Base-by-base conservation (phyloP, 306 rosid genomes). In the Cucumis sativus region DNA sequence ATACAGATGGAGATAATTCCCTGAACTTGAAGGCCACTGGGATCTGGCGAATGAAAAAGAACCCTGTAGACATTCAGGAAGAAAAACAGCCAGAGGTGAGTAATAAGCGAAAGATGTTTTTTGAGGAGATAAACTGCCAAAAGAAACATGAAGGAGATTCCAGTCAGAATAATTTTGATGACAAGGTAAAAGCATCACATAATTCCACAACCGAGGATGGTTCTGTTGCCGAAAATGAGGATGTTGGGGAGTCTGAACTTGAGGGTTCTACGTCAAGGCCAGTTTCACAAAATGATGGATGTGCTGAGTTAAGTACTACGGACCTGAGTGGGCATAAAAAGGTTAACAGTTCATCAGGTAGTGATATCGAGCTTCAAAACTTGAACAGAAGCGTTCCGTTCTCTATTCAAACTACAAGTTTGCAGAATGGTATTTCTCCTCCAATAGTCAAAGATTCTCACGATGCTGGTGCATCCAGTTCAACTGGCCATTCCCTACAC, bases 181-280 rank as follows among this genome's bases (percentile, higher is more conserved):
- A 70, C 20, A 70, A 70, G 39, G 55, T 25, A 43, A 68, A 68
- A 68, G 21, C 59, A 70, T 47, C 75, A 1, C 40, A 2, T 23
- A 45, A 13, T 70, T 47, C 75, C 59, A 23, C 75, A 23, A 21
- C 56, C 4, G 75, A 70, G 10, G 75, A 45, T 47, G 75, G 75
- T 23, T 70, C 75, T 47, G 58, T 39, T 23, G 76, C 76, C 15
- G 76, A 71, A 71, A 47, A 23, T 47, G 76, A 71, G 59, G 76
- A 47, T 16, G 75, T 70, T 3, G 75, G 75, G 25, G 75, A 70
- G 59, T 70, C 75, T 47, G 75, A 23, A 70, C 59, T 80, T 88
- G 97, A 95, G 86, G 92, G 91, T 80, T 83, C 97, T 69, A 80
- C 93, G 77, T 90, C 97, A 45, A 87, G 89, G 77, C 87, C 84